Percentiles rank a stretch among this genome's conserved stretches.
Conservation (phyloP, 169 alveolate species). For the Plasmodium gaboni region DNA sequence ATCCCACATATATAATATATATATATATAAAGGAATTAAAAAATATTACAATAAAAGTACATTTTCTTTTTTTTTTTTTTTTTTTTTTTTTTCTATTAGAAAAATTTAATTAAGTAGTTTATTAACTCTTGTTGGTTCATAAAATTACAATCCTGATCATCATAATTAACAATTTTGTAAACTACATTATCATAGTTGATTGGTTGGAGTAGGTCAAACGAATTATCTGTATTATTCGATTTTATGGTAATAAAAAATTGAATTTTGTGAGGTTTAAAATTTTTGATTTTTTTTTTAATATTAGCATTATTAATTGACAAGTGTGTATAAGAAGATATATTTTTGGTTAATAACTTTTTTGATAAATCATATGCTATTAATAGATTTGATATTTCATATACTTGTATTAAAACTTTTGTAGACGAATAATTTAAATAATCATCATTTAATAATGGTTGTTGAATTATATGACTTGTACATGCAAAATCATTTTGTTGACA, state of each 20-base stretch:
- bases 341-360: slow-evolving; percentile 46
- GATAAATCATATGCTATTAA: slow-evolving; percentile 71
- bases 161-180: slow-evolving; percentile 52
- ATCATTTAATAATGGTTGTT: background rate
- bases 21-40: too few relatives aligned
- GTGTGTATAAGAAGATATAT: slow-evolving; percentile 51
- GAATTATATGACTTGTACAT: slow-evolving; percentile 41
- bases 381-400: slow-evolving; percentile 24
- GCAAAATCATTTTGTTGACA: slow-evolving; percentile 38
- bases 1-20: too few relatives aligned
- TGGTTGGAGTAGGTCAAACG: slow-evolving; percentile 29
- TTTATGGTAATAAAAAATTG: slow-evolving; percentile 55
- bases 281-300: slow-evolving; percentile 54
- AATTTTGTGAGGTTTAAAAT: slow-evolving; percentile 46
- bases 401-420: slow-evolving; percentile 59
- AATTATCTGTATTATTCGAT: slow-evolving; percentile 21
- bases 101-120: slow-evolving; percentile 39
- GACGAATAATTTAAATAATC: slow-evolving; percentile 37
- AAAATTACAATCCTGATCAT: slow-evolving; percentile 43
- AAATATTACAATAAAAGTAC: too few relatives aligned
- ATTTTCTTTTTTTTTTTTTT: background rate
- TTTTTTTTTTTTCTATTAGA: slow-evolving; percentile 5
- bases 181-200: slow-evolving; percentile 33
- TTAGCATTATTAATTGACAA: slow-evolving; percentile 36
- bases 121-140: slow-evolving; percentile 51